These are phyloP conservation scores for Picea abies DNA, from an alignment of 83 land plant genomes.

Conservation along the genomic window DNA sequence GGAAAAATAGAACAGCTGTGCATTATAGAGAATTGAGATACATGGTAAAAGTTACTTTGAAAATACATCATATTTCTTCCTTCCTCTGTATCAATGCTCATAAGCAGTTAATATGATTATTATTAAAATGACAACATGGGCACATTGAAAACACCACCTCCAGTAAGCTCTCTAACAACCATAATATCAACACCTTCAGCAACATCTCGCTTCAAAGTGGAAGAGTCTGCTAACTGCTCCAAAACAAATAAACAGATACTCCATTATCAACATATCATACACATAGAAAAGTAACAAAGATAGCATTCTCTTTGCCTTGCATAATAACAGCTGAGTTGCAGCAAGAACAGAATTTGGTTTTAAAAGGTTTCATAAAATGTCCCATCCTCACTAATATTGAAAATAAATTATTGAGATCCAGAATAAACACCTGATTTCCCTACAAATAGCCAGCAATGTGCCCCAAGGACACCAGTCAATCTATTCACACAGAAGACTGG, in stretches of 20 bases:
- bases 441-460: slow-evolving; percentile 3
- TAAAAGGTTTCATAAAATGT: neutral
- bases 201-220: slow-evolving; percentile 91
- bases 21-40: neutral
- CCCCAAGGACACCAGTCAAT: slow-evolving; percentile 3
- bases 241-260: slow-evolving; percentile 9
- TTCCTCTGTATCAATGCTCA: neutral
- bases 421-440: neutral
- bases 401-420: neutral
- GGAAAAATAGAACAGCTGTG: neutral
- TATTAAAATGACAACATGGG: neutral
- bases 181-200: slow-evolving; percentile 98
- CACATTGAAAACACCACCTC: slow-evolving; percentile 56
- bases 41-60: slow-evolving; percentile 12
- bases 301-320: neutral
- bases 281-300: neutral
- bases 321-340: neutral
- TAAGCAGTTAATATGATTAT: slow-evolving; percentile 2
- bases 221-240: slow-evolving; percentile 86
- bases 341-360: neutral
- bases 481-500: neutral
- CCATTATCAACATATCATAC: neutral
- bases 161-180: slow-evolving; percentile 98
- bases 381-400: neutral
- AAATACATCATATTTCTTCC: neutral